Conservation (phyloP, 768 basidiomycete genomes). For the Suillus fuscotomentosus region DNA sequence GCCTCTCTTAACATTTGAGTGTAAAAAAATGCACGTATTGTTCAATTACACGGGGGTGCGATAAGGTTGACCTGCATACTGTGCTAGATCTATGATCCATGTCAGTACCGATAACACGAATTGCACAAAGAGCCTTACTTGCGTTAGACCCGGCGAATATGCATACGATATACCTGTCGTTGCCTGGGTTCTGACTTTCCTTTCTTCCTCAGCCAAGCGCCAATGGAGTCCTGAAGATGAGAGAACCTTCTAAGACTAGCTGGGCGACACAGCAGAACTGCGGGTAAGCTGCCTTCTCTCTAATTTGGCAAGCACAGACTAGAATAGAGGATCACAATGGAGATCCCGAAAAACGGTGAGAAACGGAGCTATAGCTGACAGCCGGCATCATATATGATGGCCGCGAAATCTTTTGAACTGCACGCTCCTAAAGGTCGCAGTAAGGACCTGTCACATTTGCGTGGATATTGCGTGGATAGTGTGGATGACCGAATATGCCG, state of each 20-base stretch:
- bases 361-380: neutral
- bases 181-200: no score
- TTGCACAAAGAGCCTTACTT: neutral
- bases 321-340: no score
- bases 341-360: neutral
- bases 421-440: neutral
- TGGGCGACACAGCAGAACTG: neutral
- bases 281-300: neutral
- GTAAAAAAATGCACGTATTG: neutral
- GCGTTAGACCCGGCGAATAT: neutral
- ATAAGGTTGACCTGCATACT: neutral
- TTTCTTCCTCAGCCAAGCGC: neutral
- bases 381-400: neutral
- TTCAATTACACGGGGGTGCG: neutral
- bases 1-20: neutral
- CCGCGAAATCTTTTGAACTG: neutral
- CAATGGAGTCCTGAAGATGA: neutral
- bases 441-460: neutral
- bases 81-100: neutral
- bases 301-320: neutral
- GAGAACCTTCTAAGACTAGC: neutral
- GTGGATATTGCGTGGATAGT: no score
- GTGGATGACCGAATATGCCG: neutral
- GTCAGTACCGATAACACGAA: neutral
- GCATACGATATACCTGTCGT: neutral